These are phyloP conservation scores for Cladosporium sp. DNA, from an alignment of 2,329 filamentous ascomycete genomes.

Conservation along the genomic window DNA sequence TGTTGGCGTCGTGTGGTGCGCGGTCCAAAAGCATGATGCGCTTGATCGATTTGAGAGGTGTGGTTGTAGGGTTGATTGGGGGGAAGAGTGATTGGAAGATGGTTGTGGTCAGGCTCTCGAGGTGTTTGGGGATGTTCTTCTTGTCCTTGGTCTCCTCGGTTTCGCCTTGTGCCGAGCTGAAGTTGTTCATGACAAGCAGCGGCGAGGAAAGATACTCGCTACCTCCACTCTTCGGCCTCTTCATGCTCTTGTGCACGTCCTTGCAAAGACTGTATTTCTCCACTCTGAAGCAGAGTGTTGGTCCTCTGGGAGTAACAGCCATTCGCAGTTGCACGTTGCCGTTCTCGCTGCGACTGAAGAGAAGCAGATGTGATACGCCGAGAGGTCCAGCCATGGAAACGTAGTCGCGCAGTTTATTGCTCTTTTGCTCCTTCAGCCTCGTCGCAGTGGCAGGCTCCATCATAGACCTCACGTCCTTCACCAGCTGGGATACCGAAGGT, in stretches of 20 bases:
- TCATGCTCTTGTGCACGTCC: conserved; percentile 81
- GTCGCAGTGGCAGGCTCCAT: conserved; percentile 96
- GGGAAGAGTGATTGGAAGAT: conserved; percentile 97
- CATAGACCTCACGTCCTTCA: conserved; percentile 84
- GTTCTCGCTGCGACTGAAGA: conserved; percentile 85
- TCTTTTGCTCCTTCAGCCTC: conserved; percentile 82
- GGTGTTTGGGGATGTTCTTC: conserved; percentile 76
- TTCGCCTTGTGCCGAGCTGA: conserved; percentile 58
- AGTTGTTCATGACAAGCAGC: conserved; percentile 98
- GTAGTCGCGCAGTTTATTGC: conserved; percentile 88
- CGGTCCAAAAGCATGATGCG: conserved; percentile 88
- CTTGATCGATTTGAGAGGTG: conserved; percentile 87
- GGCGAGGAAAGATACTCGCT: conserved; percentile 78
- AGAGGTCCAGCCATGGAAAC: conserved; percentile 92
- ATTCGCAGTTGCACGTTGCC: conserved; percentile 93
- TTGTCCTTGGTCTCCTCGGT: conserved; percentile 46
- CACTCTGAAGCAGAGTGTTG: conserved; percentile 90
- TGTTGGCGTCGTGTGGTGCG: conserved; percentile 35
- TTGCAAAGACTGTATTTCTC: conserved; percentile 93
- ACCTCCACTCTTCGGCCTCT: conserved; percentile 76
- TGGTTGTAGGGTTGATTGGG: conserved; percentile 88
- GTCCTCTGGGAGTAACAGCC: conserved; percentile 82
- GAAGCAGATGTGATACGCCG: conserved; percentile 86
- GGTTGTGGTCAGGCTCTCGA: conserved; percentile 88
- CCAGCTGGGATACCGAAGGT: conserved; percentile 85